These are phyloP conservation scores for Lupinus albus DNA, from an alignment of 306 rosid genomes.

Conservation along the genomic window DNA sequence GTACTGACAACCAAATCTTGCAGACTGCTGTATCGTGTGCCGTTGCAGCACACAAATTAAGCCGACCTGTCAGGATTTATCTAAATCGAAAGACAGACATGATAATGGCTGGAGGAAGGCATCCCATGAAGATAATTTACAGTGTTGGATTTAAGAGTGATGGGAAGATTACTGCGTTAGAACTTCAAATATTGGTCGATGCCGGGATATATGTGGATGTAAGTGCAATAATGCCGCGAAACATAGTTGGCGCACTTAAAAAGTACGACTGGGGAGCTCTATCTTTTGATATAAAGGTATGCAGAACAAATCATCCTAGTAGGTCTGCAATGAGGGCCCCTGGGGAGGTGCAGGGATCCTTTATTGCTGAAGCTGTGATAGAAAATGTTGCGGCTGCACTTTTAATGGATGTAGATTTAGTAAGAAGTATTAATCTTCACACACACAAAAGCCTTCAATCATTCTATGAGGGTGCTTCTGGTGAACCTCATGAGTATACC, in stretches of 20 bases:
- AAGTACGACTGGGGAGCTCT: slow-evolving; percentile 95
- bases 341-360: slow-evolving; percentile 90
- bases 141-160: slow-evolving; percentile 78
- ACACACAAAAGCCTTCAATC: slow-evolving; percentile 62
- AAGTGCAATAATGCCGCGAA: slow-evolving; percentile 64
- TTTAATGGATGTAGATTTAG: slow-evolving; percentile 68
- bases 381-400: slow-evolving; percentile 84
- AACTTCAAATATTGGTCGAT: slow-evolving; percentile 71
- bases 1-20: slow-evolving; percentile 42
- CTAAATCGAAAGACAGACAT: slow-evolving; percentile 84
- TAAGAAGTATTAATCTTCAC: slow-evolving; percentile 77
- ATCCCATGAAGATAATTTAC: slow-evolving; percentile 88
- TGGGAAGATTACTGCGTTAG: slow-evolving; percentile 83
- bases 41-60: slow-evolving; percentile 80
- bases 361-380: slow-evolving; percentile 80
- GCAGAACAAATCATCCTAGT: slow-evolving; percentile 79
- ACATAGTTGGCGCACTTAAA: slow-evolving; percentile 55
- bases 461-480: slow-evolving; percentile 55
- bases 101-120: slow-evolving; percentile 96
- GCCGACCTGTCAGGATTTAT: slow-evolving; percentile 76
- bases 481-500: slow-evolving; percentile 78
- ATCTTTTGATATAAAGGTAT: slow-evolving; percentile 77
- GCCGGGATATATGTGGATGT: slow-evolving; percentile 74
- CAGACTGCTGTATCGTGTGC: slow-evolving; percentile 89
- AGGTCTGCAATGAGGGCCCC: slow-evolving; percentile 94